A percentile compares a stretch with the other conserved stretches of the same genome.
Conservation (phyloP, 139 green algal genomes). For the Volvox africanus region DNA sequence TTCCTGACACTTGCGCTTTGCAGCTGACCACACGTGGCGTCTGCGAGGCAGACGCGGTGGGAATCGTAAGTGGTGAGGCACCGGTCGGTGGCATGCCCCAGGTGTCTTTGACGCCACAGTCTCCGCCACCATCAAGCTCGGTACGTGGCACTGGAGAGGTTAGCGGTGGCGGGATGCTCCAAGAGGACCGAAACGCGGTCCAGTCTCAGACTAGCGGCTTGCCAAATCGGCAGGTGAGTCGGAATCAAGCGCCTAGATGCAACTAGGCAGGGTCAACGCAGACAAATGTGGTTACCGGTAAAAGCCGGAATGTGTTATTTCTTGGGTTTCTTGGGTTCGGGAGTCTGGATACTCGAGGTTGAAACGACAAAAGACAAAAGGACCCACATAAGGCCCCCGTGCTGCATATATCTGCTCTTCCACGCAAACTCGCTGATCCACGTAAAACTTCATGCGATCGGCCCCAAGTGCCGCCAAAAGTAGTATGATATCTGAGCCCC, state of each 20-base stretch:
- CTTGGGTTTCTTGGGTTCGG: too few species aligned
- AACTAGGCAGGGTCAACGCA: too few species aligned
- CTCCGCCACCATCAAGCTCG: background rate
- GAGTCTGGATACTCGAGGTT: background rate
- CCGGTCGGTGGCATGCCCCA: background rate
- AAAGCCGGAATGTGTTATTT: background rate
- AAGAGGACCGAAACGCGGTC: background rate
- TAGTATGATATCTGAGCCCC: background rate
- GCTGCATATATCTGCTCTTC: background rate
- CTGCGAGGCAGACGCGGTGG: background rate
- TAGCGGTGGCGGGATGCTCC: background rate
- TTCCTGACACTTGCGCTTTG: slow-evolving; percentile 22
- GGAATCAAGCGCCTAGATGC: too few species aligned
- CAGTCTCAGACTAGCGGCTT: background rate
- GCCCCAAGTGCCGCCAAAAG: background rate
- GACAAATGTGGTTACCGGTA: too few species aligned
- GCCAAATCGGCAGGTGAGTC: background rate
- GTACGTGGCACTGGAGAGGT: background rate
- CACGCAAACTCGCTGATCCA: background rate
- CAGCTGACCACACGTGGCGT: slow-evolving; percentile 2
- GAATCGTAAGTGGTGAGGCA: too few species aligned
- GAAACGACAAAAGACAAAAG: background rate
- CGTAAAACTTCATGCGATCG: background rate
- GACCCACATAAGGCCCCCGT: too few species aligned
- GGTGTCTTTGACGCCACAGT: background rate